Evolutionary conservation across 352 stramenopile genomes (phyloP), one percentile per base, ranked within the genome.

Genomic region (Pythium vanterpoolii): DNA sequence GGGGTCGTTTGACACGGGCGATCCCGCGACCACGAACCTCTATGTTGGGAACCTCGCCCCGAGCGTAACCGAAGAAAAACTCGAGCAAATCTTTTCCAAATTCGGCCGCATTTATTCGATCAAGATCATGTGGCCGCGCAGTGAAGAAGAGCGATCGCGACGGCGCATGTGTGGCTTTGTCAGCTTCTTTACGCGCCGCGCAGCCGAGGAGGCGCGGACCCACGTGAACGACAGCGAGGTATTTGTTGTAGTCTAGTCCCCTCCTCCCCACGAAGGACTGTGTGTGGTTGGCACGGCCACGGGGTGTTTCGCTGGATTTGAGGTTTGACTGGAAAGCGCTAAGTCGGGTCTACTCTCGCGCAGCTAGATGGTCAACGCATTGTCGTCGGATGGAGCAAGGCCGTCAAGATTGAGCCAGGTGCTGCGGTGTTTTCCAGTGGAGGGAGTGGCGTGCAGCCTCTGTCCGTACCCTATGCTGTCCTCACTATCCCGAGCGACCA

Each of bases 121-220:
- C 38, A 99, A 99, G 70, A 97, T 99, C 68, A 99, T 99, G 96
- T 99, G 95, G 95, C 96, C 96, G n/a, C 80, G 96, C 26, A 98
- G 87, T 0, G 83, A 96, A 36, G 94, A 98, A 68, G 96, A 99
- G 71, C 72, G 88, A 46, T 68, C 71, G 18, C 84, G 95, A 33
- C 88, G 83, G 45, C 79, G 93, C 13, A 98, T 98, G 64, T 96
- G 86, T 24, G 95, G 90, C 27, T 99, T 99, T 77, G 95, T 99
- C 24, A 98, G 87, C 66, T 99, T 98, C 60, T 90, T 87, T 66
- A 63, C 88, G 40, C 76, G 89, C 14, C 43, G 66, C 21, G 82
- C 96, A 55, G 90, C 90, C 9, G 89, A 96, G 24, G 73, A 90
- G n/a, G 90, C 90, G 5, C 79, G 82, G 18, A 33, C 88, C 18